Conservation (phyloP, 306 rosid species). For the Trifolium fragiferum region DNA sequence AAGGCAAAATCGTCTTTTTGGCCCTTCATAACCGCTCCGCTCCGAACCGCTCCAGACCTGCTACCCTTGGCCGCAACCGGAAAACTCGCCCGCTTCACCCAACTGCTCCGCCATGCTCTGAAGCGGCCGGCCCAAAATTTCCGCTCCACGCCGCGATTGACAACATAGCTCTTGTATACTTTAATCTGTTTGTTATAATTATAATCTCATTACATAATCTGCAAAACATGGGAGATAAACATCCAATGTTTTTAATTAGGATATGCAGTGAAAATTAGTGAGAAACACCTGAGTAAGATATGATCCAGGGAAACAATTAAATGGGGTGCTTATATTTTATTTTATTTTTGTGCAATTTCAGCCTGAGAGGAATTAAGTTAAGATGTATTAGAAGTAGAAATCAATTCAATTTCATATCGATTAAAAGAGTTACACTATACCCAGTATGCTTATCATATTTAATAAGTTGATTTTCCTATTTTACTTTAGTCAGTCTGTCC, state of each 20-base stretch:
- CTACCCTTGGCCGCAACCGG: no score
- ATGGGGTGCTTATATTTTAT: no score
- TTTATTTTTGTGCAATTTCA: not conserved
- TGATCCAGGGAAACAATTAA: no score
- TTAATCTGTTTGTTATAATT: not conserved
- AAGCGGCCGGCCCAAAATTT: no score
- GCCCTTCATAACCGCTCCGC: no score
- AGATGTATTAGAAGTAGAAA: not conserved
- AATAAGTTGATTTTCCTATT: not conserved
- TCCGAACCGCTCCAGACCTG: no score
- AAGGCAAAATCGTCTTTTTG: no score
- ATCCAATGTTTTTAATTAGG: not conserved
- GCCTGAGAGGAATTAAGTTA: constrained; percentile 3
- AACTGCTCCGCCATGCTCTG: no score
- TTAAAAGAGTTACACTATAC: not conserved
- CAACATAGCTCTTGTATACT: not conserved
- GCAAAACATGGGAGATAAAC: not conserved
- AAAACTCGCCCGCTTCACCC: no score
- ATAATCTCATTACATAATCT: not conserved
- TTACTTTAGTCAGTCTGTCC: not conserved
- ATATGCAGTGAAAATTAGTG: not conserved
- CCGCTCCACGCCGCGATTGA: no score
- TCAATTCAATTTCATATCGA: not conserved
- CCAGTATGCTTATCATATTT: no score
- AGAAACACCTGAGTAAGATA: not conserved